Conservation (phyloP, 148 eudicot species). For the Rhododendron ovatum region DNA sequence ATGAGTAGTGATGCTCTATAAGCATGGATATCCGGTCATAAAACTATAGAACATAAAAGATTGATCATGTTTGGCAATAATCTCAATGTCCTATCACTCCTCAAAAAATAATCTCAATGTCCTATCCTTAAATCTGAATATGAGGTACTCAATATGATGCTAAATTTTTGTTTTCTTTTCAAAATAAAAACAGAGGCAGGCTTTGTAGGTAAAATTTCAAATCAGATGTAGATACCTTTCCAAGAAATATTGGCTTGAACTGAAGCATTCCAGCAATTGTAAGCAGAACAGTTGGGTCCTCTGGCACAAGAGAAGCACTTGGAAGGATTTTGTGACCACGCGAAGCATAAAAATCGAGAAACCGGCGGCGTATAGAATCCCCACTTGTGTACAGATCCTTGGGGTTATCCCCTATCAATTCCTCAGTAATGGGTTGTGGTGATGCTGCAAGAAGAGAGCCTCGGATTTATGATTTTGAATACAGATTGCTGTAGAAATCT, state of each 20-base stretch:
- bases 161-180: neutral
- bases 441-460: constrained; percentile 59
- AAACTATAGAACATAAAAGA: neutral
- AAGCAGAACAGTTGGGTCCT: constrained; percentile 93
- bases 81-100: neutral
- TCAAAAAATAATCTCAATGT: neutral
- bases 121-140: neutral
- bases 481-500: constrained; percentile 14
- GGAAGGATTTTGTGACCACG: constrained; percentile 89
- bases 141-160: neutral
- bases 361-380: constrained; percentile 65
- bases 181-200: neutral
- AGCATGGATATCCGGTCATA: neutral
- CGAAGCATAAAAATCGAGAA: constrained; percentile 83
- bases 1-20: neutral
- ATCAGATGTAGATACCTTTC: constrained; percentile 50
- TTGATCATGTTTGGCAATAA: neutral
- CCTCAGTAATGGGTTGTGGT: constrained; percentile 57
- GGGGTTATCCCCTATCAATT: constrained; percentile 40
- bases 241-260: constrained; percentile 95
- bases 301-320: constrained; percentile 95
- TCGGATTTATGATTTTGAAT: constrained; percentile 13
- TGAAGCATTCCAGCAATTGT: constrained; percentile 99
- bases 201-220: neutral
- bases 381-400: constrained; percentile 56